Evolutionary conservation across 495 filamentous ascomycete species (phyloP).

Genomic region (Stereocaulon alpinum): DNA sequence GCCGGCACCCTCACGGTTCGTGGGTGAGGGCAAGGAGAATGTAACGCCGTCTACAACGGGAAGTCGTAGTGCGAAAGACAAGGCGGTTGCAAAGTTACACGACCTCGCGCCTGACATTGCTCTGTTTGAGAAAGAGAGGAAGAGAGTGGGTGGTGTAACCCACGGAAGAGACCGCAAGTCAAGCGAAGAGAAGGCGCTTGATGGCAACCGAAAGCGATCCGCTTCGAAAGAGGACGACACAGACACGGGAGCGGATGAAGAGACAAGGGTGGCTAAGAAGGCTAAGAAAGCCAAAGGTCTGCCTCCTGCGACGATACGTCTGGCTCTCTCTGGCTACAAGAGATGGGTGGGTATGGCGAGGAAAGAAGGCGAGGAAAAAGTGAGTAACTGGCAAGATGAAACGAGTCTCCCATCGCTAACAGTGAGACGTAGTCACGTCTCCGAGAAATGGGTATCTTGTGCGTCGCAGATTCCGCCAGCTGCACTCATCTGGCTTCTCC

Average conservation of each 20-base stretch:
- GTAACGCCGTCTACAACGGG: conserved; percentile 68
- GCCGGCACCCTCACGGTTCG: conserved; percentile 35
- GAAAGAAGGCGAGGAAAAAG: conserved; percentile 70
- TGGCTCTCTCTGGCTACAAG: conserved; percentile 70
- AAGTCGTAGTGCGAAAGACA: conserved; percentile 78
- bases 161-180: conserved; percentile 56
- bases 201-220: conserved; percentile 32
- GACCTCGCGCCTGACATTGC: conserved; percentile 71
- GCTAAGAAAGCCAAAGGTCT: conserved; percentile 43
- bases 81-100: conserved; percentile 65
- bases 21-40: conserved; percentile 65
- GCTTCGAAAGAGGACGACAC: conserved; percentile 40
- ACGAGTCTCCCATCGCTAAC: conserved; percentile 21
- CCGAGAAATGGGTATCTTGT: conserved; percentile 70
- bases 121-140: conserved; percentile 87
- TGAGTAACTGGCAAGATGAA: conserved; percentile 34
- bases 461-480: conserved; percentile 59
- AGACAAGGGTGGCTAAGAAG: conserved; percentile 45
- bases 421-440: conserved; percentile 54
- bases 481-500: conserved; percentile 87
- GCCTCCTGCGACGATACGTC: conserved; percentile 52
- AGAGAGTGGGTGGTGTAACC: conserved; percentile 71
- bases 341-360: conserved; percentile 58
- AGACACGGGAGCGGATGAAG: conserved; percentile 32
- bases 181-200: conserved; percentile 36